A percentile compares a stretch with the other conserved stretches of the same genome.
Conservation (phyloP, 202 grass and related monocot species). For the Elaeis oleifera region DNA sequence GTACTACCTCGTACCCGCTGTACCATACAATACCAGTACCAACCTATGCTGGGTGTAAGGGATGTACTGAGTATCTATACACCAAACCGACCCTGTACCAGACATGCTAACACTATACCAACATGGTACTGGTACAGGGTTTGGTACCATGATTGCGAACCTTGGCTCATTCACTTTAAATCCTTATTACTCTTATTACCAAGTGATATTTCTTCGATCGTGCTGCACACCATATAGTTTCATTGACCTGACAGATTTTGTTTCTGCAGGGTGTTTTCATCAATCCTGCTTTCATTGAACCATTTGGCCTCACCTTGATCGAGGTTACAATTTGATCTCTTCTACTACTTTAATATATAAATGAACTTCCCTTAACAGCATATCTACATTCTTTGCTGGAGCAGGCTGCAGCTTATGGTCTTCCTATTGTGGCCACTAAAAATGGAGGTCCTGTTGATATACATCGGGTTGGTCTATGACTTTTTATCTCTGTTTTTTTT, state of each 20-base stretch:
- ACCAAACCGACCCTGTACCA: too few species aligned
- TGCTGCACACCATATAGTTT: too few species aligned
- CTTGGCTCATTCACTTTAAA: too few species aligned
- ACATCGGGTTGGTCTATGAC: conserved; percentile 35
- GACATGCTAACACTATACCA: too few species aligned
- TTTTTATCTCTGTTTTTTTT: too few species aligned
- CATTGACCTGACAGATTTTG: background rate
- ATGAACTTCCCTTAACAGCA: background rate
- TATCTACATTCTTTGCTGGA: background rate
- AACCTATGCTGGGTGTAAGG: too few species aligned
- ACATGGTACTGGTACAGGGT: too few species aligned
- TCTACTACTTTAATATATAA: conserved; percentile 11
- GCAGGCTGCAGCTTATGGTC: conserved; percentile 76
- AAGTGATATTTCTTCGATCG: background rate
- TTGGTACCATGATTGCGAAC: too few species aligned
- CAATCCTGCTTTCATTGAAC: conserved; percentile 78
- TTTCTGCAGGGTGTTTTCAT: conserved; percentile 79
- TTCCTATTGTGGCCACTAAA: conserved; percentile 74
- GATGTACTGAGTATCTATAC: too few species aligned
- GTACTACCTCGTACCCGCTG: too few species aligned
- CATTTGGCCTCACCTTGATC: conserved; percentile 93
- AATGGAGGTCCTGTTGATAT: conserved; percentile 87
- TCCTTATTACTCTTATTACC: too few species aligned
- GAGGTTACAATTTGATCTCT: conserved; percentile 38
- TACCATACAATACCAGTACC: too few species aligned